Conservation (phyloP, 257 asterid species). For the Solanum paucissectum region DNA sequence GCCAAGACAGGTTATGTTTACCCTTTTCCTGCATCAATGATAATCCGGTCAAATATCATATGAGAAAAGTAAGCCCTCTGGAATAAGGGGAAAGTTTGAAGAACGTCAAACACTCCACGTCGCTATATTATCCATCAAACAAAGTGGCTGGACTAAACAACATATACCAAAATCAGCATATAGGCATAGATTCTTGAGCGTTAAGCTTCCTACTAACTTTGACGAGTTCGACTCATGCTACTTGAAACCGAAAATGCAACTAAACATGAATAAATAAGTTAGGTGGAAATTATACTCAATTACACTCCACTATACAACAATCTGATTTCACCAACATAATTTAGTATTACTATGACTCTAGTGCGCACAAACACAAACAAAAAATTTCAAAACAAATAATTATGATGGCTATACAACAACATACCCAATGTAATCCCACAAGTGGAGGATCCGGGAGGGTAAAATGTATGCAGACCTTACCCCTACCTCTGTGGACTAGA, state of each 20-base stretch:
- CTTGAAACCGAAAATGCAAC: not conserved
- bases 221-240: not conserved
- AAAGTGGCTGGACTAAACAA: not conserved
- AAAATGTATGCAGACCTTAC: not conserved
- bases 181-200: not conserved
- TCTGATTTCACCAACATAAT: not conserved
- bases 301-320: not conserved
- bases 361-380: not conserved
- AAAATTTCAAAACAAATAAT: not conserved
- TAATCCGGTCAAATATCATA: not conserved
- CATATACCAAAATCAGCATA: not conserved
- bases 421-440: not conserved
- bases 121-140: not conserved
- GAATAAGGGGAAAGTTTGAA: not conserved
- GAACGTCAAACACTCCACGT: not conserved
- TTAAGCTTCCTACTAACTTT: not conserved
- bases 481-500: not conserved
- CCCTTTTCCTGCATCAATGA: slow-evolving; percentile 51
- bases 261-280: not conserved
- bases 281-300: not conserved
- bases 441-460: not conserved
- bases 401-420: not conserved
- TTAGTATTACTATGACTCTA: not conserved
- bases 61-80: not conserved
- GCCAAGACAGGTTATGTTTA: slow-evolving; percentile 79